These are phyloP conservation scores for Hsuehochloa calcarea DNA, from an alignment of 176 grass and related monocot species.

Conservation along the genomic window DNA sequence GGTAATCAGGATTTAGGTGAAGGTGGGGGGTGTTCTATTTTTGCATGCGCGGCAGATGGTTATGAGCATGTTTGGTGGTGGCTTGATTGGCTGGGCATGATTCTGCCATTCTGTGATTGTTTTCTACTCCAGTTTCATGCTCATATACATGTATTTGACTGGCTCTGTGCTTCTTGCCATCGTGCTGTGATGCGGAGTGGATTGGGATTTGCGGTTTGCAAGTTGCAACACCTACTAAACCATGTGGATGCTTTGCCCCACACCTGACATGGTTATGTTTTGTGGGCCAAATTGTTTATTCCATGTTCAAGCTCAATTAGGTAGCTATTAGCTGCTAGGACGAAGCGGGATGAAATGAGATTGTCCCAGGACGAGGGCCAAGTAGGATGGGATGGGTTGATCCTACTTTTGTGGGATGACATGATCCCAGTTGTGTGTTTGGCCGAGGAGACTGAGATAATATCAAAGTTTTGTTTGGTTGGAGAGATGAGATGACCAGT, in stretches of 20 bases:
- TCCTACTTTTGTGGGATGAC: too few species aligned
- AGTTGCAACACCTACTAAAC: too few species aligned
- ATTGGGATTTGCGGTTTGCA: neutral
- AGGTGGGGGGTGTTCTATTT: constrained; percentile 11
- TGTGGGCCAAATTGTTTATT: neutral
- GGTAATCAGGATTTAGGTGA: constrained; percentile 7
- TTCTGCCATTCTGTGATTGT: constrained; percentile 3
- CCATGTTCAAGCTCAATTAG: neutral
- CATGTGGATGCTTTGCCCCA: neutral
- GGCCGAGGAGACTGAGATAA: too few species aligned
- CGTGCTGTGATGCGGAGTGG: neutral
- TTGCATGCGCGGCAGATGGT: neutral
- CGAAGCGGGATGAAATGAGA: too few species aligned
- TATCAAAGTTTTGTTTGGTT: too few species aligned
- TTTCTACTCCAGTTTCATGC: neutral
- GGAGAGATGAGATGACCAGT: too few species aligned
- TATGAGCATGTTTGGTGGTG: constrained; percentile 26
- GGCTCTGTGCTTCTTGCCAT: neutral
- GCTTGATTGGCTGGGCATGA: neutral
- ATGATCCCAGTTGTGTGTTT: too few species aligned
- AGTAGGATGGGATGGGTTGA: too few species aligned
- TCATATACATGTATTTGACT: neutral
- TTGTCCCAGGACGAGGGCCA: too few species aligned
- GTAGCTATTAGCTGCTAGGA: too few species aligned
- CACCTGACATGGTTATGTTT: neutral